Conservation (phyloP, 352 stramenopile species). For the Phytophthora pisi region DNA sequence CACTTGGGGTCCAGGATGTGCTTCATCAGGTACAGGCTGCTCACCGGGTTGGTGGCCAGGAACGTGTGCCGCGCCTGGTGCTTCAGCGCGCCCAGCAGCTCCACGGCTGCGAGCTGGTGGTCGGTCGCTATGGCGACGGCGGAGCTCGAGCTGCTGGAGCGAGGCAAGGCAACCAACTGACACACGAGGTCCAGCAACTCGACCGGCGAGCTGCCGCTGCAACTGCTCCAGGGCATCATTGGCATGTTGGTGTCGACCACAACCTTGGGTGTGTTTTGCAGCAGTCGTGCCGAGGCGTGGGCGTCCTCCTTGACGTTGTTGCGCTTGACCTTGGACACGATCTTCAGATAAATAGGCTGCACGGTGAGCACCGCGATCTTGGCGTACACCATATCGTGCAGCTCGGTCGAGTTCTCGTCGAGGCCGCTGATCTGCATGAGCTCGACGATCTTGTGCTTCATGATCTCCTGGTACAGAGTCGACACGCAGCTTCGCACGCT, state of each 20-base stretch:
- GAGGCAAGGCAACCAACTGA: conserved; percentile 28
- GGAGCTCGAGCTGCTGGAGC: conserved; percentile 6
- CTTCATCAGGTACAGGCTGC: conserved; percentile 38
- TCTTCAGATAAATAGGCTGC: conserved; percentile 47
- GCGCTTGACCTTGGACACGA: conserved; percentile 47
- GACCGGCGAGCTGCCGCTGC: conserved; percentile 35
- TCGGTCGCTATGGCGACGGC: conserved; percentile 22
- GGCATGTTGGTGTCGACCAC: conserved; percentile 25
- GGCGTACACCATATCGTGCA: conserved; percentile 42
- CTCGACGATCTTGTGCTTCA: conserved; percentile 44
- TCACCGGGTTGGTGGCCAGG: conserved; percentile 36
- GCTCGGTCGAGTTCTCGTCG: conserved; percentile 37
- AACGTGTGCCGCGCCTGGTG: conserved; percentile 30
- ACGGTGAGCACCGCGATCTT: conserved; percentile 41
- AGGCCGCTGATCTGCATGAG: conserved; percentile 55
- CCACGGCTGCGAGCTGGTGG: conserved; percentile 29
- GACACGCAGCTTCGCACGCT: conserved; percentile 41
- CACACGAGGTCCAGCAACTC: conserved; percentile 38
- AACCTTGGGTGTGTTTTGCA: conserved; percentile 19
- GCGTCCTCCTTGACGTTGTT: conserved; percentile 38
- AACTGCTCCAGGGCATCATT: conserved; percentile 31
- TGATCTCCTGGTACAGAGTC: conserved; percentile 38
- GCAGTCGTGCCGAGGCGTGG: conserved; percentile 25
- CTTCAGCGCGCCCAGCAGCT: conserved; percentile 27
- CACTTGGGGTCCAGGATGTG: conserved; percentile 41